Evolutionary conservation across 305 asterid species (phyloP), one percentile per base, ranked within the genome.

Genomic region (Fraxinus floribunda): DNA sequence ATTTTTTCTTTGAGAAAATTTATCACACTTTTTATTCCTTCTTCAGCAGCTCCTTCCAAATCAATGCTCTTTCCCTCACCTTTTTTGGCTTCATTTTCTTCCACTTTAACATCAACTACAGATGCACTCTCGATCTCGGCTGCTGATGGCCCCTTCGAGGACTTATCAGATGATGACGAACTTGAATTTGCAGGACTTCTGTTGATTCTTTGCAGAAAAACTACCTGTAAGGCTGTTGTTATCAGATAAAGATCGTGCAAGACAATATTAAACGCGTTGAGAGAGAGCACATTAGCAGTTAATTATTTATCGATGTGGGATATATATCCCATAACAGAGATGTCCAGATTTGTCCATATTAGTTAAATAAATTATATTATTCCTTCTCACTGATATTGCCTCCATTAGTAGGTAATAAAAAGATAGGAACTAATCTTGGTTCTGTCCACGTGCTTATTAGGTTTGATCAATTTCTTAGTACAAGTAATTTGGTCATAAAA

Each of bases 1-100:
- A 95, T 90, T 87, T 91, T 96, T 34, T 94, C 98, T 89, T 91
- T 96, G 16, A 96, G 95, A 86, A 91, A 96, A 86, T 93, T 96
- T 81, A 94, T 88, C 77, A 94, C 95, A 44, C 93, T 93, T 79
- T 89, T 91, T 85, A 94, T 90, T 86, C 97, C 98, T 84, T 96
- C 98, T 87, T 94, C 98, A 62, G 97, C 92, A 82, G 91, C 97
- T 85, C 88, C 98, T 88, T 94, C 97, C 83, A 91, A 84, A 85
- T 91, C 94, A 11, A 91, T 83, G 86, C 90, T 91, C 90, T 91
- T 92, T 39, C 86, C 90, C 82, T 94, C 93, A 4, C 85, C 84
- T 78, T 89, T 94, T 78, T 91, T 97, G 62, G 90, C 85, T 90
- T 93, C 95, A 64, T 81, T 87, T 76, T 88, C 93, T 84, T 91